phyloP scores from a whole-genome alignment of 192 early-diverging fungal species.

The Coemansia sp. region DNA sequence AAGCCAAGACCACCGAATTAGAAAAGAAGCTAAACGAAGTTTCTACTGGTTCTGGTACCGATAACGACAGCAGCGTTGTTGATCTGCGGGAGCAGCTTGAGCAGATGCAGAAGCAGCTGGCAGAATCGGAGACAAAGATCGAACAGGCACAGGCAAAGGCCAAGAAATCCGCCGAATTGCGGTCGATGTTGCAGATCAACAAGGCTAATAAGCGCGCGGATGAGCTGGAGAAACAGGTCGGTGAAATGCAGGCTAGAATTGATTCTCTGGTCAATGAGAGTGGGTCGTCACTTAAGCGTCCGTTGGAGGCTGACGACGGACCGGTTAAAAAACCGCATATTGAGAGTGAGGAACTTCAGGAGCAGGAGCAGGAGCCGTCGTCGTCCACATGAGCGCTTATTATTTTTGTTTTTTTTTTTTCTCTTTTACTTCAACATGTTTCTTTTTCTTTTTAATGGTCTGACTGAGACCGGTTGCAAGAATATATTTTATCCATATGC shows the following conservation, averaged over 20 bases:
- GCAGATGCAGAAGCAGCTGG: slow-evolving; percentile 37
- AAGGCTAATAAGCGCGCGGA: slow-evolving; percentile 50
- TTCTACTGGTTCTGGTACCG: not conserved
- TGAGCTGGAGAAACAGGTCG: slow-evolving; percentile 42
- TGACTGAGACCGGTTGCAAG: too few species aligned
- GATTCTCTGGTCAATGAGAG: slow-evolving; percentile 1
- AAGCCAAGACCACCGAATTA: slow-evolving; percentile 27
- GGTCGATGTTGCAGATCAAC: slow-evolving; percentile 51
- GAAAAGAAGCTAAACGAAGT: slow-evolving; percentile 25
- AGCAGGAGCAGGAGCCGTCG: not conserved
- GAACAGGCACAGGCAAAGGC: slow-evolving; percentile 35
- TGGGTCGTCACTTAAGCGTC: slow-evolving; percentile 28
- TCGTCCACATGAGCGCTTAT: not conserved
- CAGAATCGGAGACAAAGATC: slow-evolving; percentile 46
- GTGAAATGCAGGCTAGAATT: slow-evolving; percentile 29
- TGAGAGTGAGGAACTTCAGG: slow-evolving; percentile 14
- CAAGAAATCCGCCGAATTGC: slow-evolving; percentile 50
- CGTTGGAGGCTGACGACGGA: slow-evolving; percentile 24
- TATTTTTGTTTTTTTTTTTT: not conserved
- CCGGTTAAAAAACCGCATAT: slow-evolving; percentile 49
- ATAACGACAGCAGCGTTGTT: not conserved
- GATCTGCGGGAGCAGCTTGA: slow-evolving; percentile 40
- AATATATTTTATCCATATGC: not conserved
- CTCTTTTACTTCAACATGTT: not conserved
- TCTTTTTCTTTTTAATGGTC: not conserved